A percentile compares a stretch with the other conserved stretches of the same genome.
These are phyloP conservation scores for Pichia sporocuriosa DNA, from an alignment of 805 yeast genomes.

Conservation along the genomic window DNA sequence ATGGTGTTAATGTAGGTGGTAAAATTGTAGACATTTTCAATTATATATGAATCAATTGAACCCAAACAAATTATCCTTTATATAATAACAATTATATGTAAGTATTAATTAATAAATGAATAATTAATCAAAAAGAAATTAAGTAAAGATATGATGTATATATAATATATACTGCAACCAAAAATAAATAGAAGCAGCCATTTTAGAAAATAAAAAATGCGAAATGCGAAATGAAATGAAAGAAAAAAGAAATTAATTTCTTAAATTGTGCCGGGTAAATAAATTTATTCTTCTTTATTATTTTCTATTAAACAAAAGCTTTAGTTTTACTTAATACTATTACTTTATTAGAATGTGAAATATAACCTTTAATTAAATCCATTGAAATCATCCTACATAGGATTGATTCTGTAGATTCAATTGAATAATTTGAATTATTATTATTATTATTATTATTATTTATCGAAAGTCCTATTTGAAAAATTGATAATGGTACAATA, in stretches of 20 bases:
- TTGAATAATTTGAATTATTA: background rate
- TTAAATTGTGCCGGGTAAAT: slow-evolving; percentile 5
- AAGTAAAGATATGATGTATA: too few relatives aligned
- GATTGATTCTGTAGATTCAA: slow-evolving; percentile 1
- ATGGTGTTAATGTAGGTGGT: slow-evolving; percentile 25
- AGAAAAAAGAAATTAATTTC: background rate
- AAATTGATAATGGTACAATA: slow-evolving; percentile 5
- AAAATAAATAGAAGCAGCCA: too few relatives aligned
- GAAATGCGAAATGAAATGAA: background rate
- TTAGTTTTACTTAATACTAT: slow-evolving; percentile 1
- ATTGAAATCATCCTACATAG: slow-evolving; percentile 3
- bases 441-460: too few relatives aligned
- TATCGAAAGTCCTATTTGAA: background rate
- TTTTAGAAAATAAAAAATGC: background rate
- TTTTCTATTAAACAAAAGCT: background rate
- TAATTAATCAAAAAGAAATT: too few relatives aligned
- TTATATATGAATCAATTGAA: background rate
- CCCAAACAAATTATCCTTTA: too few relatives aligned
- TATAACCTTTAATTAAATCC: slow-evolving; percentile 4
- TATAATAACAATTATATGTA: too few relatives aligned
- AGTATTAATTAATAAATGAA: too few relatives aligned
- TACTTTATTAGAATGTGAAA: slow-evolving; percentile 6
- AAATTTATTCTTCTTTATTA: too few relatives aligned
- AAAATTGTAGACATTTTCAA: slow-evolving; percentile 6
- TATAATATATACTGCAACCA: too few relatives aligned